Percentiles rank a stretch among this genome's conserved stretches.
phyloP scores from a whole-genome alignment of 805 yeast genomes.

The Candida palmyrensis region DNA sequence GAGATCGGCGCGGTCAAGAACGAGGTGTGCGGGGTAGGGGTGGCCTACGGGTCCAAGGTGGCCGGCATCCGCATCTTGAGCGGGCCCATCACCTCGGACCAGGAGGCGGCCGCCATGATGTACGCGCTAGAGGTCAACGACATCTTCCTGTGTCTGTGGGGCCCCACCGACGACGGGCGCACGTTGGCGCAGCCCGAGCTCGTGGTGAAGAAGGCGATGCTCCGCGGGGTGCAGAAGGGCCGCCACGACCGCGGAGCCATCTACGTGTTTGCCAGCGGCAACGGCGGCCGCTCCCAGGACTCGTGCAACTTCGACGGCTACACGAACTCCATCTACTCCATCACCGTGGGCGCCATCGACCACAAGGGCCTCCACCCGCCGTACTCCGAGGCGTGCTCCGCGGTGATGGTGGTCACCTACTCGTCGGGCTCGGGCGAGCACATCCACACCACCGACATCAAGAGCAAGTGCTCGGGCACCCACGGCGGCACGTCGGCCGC shows the following conservation, averaged over 20 bases:
- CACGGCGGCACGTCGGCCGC: constrained; percentile 99
- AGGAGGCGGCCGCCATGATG: constrained; percentile 85
- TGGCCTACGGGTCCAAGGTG: constrained; percentile 83
- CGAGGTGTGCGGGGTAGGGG: constrained; percentile 91
- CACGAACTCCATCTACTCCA: constrained; percentile 90
- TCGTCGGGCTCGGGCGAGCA: constrained; percentile 87
- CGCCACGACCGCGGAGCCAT: constrained; percentile 76
- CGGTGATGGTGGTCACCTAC: constrained; percentile 90
- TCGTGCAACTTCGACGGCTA: constrained; percentile 97
- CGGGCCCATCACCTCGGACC: constrained; percentile 73
- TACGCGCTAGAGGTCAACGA: constrained; percentile 81
- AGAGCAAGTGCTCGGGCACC: constrained; percentile 56
- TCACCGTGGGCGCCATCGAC: constrained; percentile 93
- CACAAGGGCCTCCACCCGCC: constrained; percentile 80
- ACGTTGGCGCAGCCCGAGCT: constrained; percentile 81
- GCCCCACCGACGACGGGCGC: constrained; percentile 90
- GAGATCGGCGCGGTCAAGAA: constrained; percentile 91
- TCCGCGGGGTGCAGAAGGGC: constrained; percentile 83
- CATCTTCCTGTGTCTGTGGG: constrained; percentile 97
- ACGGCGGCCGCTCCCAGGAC: constrained; percentile 80
- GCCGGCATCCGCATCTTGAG: constrained; percentile 88
- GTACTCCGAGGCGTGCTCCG: constrained; percentile 90
- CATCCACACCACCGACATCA: constrained; percentile 82
- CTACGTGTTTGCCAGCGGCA: constrained; percentile 94
- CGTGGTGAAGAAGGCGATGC: constrained; percentile 73